Percentiles rank a stretch among this genome's conserved stretches.
phyloP scores from a whole-genome alignment of 345 rosid species.

The Chamaenerion angustifolium region DNA sequence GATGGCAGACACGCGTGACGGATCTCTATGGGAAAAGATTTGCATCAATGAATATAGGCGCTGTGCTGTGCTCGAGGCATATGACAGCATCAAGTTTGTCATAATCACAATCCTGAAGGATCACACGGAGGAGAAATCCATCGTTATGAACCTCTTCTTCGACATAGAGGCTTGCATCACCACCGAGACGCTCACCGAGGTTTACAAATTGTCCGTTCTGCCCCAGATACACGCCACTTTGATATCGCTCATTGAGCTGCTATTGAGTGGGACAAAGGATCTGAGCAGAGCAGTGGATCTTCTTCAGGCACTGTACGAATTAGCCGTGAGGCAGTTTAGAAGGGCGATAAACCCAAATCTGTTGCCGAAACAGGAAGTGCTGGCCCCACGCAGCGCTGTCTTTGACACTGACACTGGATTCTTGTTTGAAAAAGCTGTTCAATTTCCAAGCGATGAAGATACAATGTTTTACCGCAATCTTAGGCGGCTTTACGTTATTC shows the following conservation, averaged over 20 bases:
- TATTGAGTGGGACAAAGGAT: conserved; percentile 42
- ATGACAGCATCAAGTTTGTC: conserved; percentile 65
- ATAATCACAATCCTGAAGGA: conserved; percentile 33
- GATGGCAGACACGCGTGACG: conserved; percentile 56
- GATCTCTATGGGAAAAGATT: conserved; percentile 70
- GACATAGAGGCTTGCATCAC: conserved; percentile 42
- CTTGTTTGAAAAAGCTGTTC: conserved; percentile 63
- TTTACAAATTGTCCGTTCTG: conserved; percentile 31
- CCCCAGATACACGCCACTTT: conserved; percentile 48
- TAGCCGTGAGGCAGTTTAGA: conserved; percentile 53
- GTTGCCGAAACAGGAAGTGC: conserved; percentile 44
- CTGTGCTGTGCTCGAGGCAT: conserved; percentile 84
- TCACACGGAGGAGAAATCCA: conserved; percentile 49
- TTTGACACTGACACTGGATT: conserved; percentile 32
- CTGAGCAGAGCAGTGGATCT: conserved; percentile 41
- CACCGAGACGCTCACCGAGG: conserved; percentile 26
- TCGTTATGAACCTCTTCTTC: conserved; percentile 30
- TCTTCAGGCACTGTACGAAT: conserved; percentile 74
- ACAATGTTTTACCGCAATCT: conserved; percentile 49
- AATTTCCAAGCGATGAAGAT: conserved; percentile 50
- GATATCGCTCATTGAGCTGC: conserved; percentile 46
- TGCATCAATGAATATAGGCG: conserved; percentile 69
- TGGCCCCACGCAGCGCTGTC: conserved; percentile 26
- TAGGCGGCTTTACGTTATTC: conserved; percentile 60
- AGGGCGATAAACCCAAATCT: conserved; percentile 13